phyloP scores from a whole-genome alignment of 805 yeast genomes.

The Metschnikowia cubensis region DNA sequence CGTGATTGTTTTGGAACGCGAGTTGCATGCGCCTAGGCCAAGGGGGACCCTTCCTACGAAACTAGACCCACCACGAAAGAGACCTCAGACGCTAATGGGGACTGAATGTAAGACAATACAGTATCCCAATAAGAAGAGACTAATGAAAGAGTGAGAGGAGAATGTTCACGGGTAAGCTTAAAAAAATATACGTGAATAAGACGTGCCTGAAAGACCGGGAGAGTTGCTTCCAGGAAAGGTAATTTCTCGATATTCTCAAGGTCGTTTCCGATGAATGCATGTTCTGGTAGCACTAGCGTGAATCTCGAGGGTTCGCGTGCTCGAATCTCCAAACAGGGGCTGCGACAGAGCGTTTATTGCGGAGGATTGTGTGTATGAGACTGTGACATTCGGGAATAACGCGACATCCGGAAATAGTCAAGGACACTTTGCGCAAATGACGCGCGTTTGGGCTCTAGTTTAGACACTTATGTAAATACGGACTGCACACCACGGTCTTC shows the following conservation, averaged over 20 bases:
- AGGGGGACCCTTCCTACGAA: not conserved
- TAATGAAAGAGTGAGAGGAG: too few species aligned
- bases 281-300: not conserved
- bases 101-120: too few species aligned
- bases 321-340: not conserved
- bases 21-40: not conserved
- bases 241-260: not conserved
- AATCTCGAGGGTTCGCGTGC: not conserved
- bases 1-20: slow-evolving; percentile 8
- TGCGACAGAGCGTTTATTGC: not conserved
- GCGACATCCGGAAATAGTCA: not conserved
- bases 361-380: too few species aligned
- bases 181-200: too few species aligned
- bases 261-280: not conserved
- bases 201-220: not conserved
- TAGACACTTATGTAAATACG: not conserved
- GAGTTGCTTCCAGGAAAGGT: not conserved
- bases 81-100: too few species aligned
- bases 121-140: too few species aligned
- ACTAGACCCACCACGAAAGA: too few species aligned
- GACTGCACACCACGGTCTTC: not conserved
- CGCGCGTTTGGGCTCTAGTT: not conserved
- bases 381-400: not conserved
- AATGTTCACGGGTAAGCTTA: too few species aligned
- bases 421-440: not conserved